Conservation (phyloP, 2,329 filamentous ascomycete species). For the Fusarium devonianum region DNA sequence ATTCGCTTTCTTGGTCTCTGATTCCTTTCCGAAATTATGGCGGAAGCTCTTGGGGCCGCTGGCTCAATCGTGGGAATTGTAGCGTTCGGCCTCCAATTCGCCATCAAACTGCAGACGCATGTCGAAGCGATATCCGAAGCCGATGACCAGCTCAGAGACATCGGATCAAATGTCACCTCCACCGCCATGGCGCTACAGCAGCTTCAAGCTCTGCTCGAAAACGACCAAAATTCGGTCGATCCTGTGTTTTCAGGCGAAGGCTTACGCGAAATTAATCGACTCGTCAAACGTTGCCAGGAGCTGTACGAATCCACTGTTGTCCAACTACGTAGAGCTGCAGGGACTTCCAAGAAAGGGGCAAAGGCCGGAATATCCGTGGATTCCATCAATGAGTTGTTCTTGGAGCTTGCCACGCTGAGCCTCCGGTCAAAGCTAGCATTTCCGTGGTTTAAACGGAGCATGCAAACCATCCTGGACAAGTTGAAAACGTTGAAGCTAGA, state of each 20-base stretch:
- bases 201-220: background rate
- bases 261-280: background rate
- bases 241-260: background rate
- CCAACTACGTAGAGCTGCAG: background rate
- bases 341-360: background rate
- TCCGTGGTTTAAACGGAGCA: constrained; percentile 2
- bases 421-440: background rate
- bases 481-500: background rate
- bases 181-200: background rate
- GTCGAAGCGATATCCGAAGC: background rate
- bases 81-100: constrained; percentile 1
- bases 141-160: background rate
- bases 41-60: constrained; percentile 1
- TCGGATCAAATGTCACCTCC: constrained; percentile 1
- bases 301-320: background rate
- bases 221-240: background rate
- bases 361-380: background rate
- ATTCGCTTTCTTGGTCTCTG: too few species aligned
- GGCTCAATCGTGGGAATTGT: constrained; percentile 4
- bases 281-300: background rate
- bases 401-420: background rate
- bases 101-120: background rate
- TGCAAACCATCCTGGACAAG: background rate
- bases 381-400: background rate
- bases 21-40: too few species aligned